Conservation (phyloP, 2,329 filamentous ascomycete species). For the Aspergillus ruber region DNA sequence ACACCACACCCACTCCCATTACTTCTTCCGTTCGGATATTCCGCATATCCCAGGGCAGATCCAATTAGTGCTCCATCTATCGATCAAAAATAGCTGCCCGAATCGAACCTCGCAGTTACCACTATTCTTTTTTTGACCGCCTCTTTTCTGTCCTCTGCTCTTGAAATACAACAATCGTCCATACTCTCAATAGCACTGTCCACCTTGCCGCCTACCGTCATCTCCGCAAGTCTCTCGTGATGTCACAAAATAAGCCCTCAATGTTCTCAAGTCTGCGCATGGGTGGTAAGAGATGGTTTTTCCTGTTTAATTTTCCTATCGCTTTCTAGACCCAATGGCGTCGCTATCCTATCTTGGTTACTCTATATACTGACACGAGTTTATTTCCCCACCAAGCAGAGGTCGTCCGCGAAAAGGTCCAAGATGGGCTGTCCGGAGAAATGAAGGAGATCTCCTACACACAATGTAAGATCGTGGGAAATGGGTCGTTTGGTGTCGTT, state of each 20-base stretch:
- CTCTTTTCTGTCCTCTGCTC: conserved; percentile 38
- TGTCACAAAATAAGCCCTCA: conserved; percentile 89
- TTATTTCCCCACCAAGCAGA: conserved; percentile 49
- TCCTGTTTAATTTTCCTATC: conserved; percentile 17
- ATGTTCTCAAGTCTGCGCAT: conserved; percentile 85
- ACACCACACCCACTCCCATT: background rate
- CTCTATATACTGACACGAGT: background rate
- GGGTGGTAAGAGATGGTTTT: conserved; percentile 68
- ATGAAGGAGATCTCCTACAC: conserved; percentile 97
- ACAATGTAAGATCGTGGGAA: conserved; percentile 98
- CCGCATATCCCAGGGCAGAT: conserved; percentile 25
- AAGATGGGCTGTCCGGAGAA: conserved; percentile 95
- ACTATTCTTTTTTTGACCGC: conserved; percentile 7
- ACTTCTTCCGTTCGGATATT: conserved; percentile 26
- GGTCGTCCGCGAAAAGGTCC: conserved; percentile 96
- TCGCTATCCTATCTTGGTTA: background rate
- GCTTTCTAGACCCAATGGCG: background rate
- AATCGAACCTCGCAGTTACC: conserved; percentile 46
- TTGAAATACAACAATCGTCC: conserved; percentile 38
- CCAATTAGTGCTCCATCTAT: conserved; percentile 20
- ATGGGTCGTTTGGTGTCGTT: conserved; percentile 96
- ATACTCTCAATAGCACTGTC: conserved; percentile 34
- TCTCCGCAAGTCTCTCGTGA: conserved; percentile 40
- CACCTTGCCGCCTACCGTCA: conserved; percentile 11
- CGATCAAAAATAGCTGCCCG: conserved; percentile 39